These are phyloP conservation scores for Glycine tomentella DNA, from an alignment of 306 rosid genomes.

Conservation along the genomic window DNA sequence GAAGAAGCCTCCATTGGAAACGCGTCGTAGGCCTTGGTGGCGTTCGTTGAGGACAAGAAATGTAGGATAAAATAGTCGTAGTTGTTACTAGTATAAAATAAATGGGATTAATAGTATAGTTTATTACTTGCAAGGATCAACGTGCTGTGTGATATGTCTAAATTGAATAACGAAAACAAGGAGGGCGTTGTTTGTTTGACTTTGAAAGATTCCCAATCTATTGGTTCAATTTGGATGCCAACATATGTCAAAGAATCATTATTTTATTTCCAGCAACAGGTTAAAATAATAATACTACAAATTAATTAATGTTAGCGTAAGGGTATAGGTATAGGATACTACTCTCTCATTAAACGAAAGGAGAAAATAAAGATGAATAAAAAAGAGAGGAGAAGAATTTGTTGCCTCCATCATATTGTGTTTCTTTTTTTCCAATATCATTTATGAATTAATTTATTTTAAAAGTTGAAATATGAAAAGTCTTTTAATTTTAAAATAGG, in stretches of 20 bases:
- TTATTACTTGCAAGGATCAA: background rate
- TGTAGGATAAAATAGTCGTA: too few species aligned
- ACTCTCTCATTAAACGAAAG: background rate
- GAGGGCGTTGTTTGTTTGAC: constrained; percentile 23
- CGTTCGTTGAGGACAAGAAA: background rate
- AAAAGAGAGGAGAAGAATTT: background rate
- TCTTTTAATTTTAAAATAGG: background rate
- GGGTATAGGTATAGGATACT: background rate
- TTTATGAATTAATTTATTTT: background rate
- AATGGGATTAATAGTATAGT: background rate
- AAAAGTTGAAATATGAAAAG: background rate
- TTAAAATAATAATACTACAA: background rate
- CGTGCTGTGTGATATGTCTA: background rate
- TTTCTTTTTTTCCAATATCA: background rate
- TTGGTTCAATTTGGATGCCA: background rate
- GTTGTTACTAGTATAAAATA: background rate
- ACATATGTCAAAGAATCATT: background rate
- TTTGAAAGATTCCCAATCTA: background rate
- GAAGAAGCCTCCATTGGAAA: background rate
- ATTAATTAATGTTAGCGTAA: background rate
- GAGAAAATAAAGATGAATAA: background rate
- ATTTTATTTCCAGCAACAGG: background rate
- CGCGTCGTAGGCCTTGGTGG: background rate
- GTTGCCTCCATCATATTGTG: background rate
- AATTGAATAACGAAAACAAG: background rate